These are phyloP conservation scores for Mucor velutinosus DNA, from an alignment of 371 early-diverging fungal species.

Conservation along the genomic window DNA sequence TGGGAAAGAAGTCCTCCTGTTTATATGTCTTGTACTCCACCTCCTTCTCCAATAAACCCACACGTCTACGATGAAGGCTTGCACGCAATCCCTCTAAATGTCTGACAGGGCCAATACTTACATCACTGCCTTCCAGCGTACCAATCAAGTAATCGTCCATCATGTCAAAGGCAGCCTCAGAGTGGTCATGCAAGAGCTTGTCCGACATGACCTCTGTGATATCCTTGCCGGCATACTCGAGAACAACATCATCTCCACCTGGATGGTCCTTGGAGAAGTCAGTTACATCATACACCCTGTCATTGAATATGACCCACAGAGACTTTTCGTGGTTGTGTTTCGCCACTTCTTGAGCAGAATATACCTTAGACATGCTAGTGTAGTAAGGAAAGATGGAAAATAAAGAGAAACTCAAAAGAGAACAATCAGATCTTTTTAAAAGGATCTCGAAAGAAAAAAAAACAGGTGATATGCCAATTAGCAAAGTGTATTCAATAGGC, in stretches of 20 bases:
- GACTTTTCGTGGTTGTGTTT: constrained; percentile 65
- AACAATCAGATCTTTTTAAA: not conserved
- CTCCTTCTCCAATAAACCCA: constrained; percentile 22
- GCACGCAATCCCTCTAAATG: constrained; percentile 19
- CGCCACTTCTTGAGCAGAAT: constrained; percentile 65
- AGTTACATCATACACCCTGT: constrained; percentile 87
- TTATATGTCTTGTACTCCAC: constrained; percentile 33
- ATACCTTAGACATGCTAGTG: constrained; percentile 16
- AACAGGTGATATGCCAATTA: not conserved
- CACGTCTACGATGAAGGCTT: constrained; percentile 22
- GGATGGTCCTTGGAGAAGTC: constrained; percentile 82
- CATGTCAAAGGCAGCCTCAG: constrained; percentile 83
- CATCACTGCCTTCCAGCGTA: constrained; percentile 34
- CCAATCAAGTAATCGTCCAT: constrained; percentile 84
- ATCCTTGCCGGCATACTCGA: constrained; percentile 79
- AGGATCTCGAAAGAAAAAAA: not conserved
- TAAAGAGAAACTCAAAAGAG: not conserved
- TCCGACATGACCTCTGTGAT: constrained; percentile 77
- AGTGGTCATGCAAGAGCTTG: constrained; percentile 75
- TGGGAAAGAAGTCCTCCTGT: constrained; percentile 56
- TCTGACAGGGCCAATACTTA: not conserved
- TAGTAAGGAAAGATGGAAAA: not conserved
- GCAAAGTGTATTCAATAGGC: not conserved
- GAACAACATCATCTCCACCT: constrained; percentile 77
- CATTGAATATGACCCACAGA: constrained; percentile 76